These are phyloP conservation scores for Carex cristatella DNA, from an alignment of 176 grass and related monocot species.

Conservation along the genomic window DNA sequence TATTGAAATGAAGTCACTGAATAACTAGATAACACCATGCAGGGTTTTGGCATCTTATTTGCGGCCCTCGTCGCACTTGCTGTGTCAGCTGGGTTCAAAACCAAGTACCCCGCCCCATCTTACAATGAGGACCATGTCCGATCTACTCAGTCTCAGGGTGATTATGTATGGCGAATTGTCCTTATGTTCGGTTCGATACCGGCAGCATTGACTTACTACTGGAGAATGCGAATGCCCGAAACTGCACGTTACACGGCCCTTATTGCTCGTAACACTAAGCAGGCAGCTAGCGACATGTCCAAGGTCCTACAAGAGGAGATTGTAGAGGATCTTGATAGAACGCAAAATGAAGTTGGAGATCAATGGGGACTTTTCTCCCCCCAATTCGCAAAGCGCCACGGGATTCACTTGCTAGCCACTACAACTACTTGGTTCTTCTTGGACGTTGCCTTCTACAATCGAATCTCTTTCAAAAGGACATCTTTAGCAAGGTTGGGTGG, in stretches of 20 bases:
- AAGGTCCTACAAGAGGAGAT: conserved; percentile 53
- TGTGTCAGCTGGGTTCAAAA: conserved; percentile 46
- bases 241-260: conserved; percentile 85
- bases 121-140: neutral
- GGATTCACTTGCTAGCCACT: conserved; percentile 49
- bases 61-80: conserved; percentile 42
- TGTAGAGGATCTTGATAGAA: conserved; percentile 4
- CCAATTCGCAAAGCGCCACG: conserved; percentile 45
- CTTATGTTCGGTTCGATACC: conserved; percentile 66
- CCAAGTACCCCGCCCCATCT: conserved; percentile 27
- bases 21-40: conserved; percentile 4
- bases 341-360: neutral
- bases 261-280: conserved; percentile 49
- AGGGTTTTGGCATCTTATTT: conserved; percentile 72
- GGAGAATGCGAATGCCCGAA: conserved; percentile 88
- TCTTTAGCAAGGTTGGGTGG: conserved; percentile 65
- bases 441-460: conserved; percentile 80
- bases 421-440: conserved; percentile 71
- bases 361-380: conserved; percentile 62
- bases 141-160: conserved; percentile 37
- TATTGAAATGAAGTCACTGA: neutral
- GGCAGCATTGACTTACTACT: conserved; percentile 60
- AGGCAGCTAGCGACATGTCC: conserved; percentile 63
- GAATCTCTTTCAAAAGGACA: conserved; percentile 89
- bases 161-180: conserved; percentile 72